A percentile compares a stretch with the other conserved stretches of the same genome.
Evolutionary conservation across 805 yeast genomes (phyloP).

Genomic region (Cyberlindnera galapagoensis): DNA sequence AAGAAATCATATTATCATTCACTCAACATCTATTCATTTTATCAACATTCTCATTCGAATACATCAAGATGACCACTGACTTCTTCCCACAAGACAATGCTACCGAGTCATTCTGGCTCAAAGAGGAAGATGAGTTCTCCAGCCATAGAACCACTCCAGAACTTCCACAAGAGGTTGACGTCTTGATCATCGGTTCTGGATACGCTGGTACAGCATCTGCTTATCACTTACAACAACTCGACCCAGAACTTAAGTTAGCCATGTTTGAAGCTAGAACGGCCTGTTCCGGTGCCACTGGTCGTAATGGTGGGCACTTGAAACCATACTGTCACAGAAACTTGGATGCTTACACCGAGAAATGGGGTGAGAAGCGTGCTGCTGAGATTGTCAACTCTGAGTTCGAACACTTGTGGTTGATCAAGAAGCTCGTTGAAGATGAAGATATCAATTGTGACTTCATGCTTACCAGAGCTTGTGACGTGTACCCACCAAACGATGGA

Average conservation of each 20-base stretch:
- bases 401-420: constrained; percentile 28
- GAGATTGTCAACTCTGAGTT: constrained; percentile 33
- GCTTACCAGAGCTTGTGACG: constrained; percentile 30
- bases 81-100: constrained; percentile 15
- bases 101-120: constrained; percentile 18
- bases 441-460: constrained; percentile 34
- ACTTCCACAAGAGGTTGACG: constrained; percentile 32
- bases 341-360: constrained; percentile 4
- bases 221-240: constrained; percentile 26
- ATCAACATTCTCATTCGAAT: too few relatives aligned
- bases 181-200: constrained; percentile 39
- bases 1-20: too few relatives aligned
- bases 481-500: constrained; percentile 23
- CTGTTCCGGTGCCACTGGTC: constrained; percentile 40
- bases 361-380: constrained; percentile 25
- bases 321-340: constrained; percentile 24
- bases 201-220: constrained; percentile 39
- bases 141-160: constrained; percentile 10
- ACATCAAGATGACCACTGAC: constrained; percentile 3
- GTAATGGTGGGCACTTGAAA: constrained; percentile 45
- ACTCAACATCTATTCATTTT: too few relatives aligned
- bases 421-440: constrained; percentile 27
- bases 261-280: constrained; percentile 36
- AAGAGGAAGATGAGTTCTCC: constrained; percentile 14
- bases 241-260: constrained; percentile 19